phyloP scores from a whole-genome alignment of 495 filamentous ascomycete genomes.

The Penicillium bialowiezense region DNA sequence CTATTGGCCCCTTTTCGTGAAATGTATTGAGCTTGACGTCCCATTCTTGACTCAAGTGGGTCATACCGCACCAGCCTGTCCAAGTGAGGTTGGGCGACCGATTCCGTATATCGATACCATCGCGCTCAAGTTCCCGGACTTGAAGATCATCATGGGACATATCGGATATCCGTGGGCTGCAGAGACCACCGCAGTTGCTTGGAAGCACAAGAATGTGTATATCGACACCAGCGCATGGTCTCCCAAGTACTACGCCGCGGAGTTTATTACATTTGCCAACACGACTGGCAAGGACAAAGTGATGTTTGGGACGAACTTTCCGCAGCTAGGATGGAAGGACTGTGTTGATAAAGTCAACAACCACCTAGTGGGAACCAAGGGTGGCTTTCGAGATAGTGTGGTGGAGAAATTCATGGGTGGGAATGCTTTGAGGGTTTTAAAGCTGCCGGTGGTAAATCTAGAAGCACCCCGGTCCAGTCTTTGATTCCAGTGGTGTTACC shows the following conservation, averaged over 20 bases:
- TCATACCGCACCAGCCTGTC: constrained; percentile 4
- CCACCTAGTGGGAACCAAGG: not conserved
- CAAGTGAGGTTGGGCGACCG: constrained; percentile 6
- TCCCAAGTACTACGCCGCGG: constrained; percentile 1
- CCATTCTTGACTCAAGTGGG: constrained; percentile 6
- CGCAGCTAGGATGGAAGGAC: constrained; percentile 1
- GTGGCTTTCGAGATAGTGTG: not conserved
- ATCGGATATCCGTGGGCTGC: constrained; percentile 2
- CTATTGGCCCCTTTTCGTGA: constrained; percentile 6
- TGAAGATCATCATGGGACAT: constrained; percentile 1
- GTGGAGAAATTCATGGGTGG: not conserved
- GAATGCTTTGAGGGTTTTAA: not conserved
- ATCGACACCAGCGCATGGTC: constrained; percentile 1
- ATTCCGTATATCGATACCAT: constrained; percentile 6
- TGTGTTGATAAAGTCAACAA: constrained; percentile 2
- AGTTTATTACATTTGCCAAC: constrained; percentile 4
- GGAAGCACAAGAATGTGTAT: constrained; percentile 7
- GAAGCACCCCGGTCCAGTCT: not conserved
- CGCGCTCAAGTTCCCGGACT: constrained; percentile 1
- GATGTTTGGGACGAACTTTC: constrained; percentile 10
- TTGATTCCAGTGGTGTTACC: no score
- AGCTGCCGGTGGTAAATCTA: not conserved
- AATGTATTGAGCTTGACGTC: constrained; percentile 6
- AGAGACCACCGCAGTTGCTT: constrained; percentile 3
- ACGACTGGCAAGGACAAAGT: constrained; percentile 3